These are phyloP conservation scores for Ettlia oleoabundans DNA, from an alignment of 139 green algal genomes.

Conservation along the genomic window DNA sequence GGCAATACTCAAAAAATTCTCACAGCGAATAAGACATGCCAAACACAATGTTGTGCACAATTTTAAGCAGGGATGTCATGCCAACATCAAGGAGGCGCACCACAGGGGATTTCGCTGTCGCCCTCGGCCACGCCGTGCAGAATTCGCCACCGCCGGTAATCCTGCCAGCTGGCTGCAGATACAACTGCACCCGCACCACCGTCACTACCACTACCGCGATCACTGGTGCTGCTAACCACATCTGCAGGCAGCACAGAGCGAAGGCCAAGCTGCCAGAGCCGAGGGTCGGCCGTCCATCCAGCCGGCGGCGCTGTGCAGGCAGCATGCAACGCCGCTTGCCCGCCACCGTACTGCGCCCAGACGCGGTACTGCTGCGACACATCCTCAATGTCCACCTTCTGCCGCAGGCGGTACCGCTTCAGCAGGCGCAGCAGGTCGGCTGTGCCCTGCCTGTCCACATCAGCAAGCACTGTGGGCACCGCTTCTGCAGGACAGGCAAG, in stretches of 20 bases:
- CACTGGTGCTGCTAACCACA: background rate
- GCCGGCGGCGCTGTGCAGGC: background rate
- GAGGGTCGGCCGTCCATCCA: slow-evolving; percentile 70
- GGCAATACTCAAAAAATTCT: too few species aligned
- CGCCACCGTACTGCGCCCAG: slow-evolving; percentile 60
- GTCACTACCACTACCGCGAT: too few species aligned
- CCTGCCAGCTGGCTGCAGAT: slow-evolving; percentile 16
- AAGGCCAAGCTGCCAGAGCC: slow-evolving; percentile 68
- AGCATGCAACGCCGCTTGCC: background rate
- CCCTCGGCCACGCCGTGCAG: slow-evolving; percentile 88
- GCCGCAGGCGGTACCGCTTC: slow-evolving; percentile 67
- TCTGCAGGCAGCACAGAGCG: slow-evolving; percentile 55
- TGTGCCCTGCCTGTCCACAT: slow-evolving; percentile 55
- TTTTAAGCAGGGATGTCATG: too few species aligned
- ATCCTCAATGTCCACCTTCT: slow-evolving; percentile 73
- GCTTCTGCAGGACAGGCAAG: slow-evolving; percentile 27
- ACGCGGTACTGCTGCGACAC: slow-evolving; percentile 56
- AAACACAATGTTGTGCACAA: too few species aligned
- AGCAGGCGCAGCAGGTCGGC: slow-evolving; percentile 54
- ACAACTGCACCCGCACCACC: too few species aligned
- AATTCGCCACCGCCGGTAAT: slow-evolving; percentile 69
- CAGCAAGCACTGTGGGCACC: slow-evolving; percentile 54
- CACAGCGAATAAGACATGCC: too few species aligned
- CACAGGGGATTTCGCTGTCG: slow-evolving; percentile 79
- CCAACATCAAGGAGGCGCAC: too few species aligned